These are phyloP conservation scores for Iberis pinnata DNA, from an alignment of 345 rosid species.

Conservation along the genomic window DNA sequence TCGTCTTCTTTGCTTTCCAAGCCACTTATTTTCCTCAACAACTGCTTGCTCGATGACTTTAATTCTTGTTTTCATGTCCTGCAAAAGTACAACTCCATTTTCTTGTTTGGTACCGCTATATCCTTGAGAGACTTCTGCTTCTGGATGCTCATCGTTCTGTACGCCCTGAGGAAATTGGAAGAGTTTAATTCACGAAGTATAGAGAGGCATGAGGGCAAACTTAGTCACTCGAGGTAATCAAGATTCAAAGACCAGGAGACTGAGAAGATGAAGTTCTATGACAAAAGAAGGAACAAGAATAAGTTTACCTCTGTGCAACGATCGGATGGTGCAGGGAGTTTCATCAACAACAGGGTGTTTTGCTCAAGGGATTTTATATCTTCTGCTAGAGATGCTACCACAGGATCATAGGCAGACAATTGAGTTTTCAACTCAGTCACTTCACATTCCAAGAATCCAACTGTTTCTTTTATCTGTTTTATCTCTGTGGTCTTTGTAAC, in stretches of 20 bases:
- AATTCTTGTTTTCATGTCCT: constrained; percentile 43
- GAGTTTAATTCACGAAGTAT: constrained; percentile 12
- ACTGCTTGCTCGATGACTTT: constrained; percentile 40
- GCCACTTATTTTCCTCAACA: too few relatives aligned
- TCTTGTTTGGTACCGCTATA: constrained; percentile 22
- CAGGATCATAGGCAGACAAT: constrained; percentile 52
- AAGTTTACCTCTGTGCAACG: constrained; percentile 32
- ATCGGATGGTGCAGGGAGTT: constrained; percentile 8
- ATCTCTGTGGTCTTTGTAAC: constrained; percentile 39
- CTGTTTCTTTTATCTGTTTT: constrained; percentile 60
- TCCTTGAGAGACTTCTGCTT: constrained; percentile 25
- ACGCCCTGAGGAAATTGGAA: constrained; percentile 19
- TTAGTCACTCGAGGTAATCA: too few relatives aligned
- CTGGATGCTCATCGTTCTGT: background rate
- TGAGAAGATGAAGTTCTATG: too few relatives aligned
- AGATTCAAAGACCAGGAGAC: too few relatives aligned
- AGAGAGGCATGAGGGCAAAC: constrained; percentile 24
- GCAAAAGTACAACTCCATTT: constrained; percentile 47
- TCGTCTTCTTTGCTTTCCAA: constrained; percentile 21
- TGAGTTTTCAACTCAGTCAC: constrained; percentile 48
- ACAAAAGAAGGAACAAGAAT: constrained; percentile 1
- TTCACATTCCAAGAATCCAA: constrained; percentile 48
- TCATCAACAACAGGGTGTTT: constrained; percentile 32
- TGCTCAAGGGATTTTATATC: constrained; percentile 50
- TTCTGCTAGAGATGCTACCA: constrained; percentile 47